Base-by-base conservation (phyloP, 2,329 filamentous ascomycete genomes). In the Camptophora hylomeconis region DNA sequence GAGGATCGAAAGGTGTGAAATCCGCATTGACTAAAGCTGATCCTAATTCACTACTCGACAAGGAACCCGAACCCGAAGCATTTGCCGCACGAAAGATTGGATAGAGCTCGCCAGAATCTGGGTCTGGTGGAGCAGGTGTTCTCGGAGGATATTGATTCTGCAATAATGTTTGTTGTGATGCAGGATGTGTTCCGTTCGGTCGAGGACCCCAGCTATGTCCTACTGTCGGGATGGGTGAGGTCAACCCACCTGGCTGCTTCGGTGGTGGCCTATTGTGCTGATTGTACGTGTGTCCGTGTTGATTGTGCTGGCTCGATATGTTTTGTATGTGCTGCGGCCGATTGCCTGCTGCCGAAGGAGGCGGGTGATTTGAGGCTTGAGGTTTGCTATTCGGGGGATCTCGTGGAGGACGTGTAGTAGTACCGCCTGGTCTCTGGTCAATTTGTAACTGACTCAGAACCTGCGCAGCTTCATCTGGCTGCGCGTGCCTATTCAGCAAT, bases 11-110 rank as follows among this genome's bases (percentile, higher is more conserved):
- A 4, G 83, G 72, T 2, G 82, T 82, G 72, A 82, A 94, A 64
- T 98, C 89, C 31, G 86, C 87, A 51, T 98, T 98, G 35, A 95
- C 86, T 5, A 98, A 73, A 12, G 89, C 89, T 1, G 80, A 77
- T 7, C 81, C 78, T 8, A 98, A 75, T 55, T 95, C 87, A 28
- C 67, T 67, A 56, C 93, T 86, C 2, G 80, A 84, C 25, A 98
- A 69, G 40, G 84, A 74, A 12, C 87, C 86, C 28, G 70, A 83
- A 32, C 74, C 77, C 71, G 52, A 53, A 17, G 42, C 86, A 57
- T 98, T 92, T 9, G 94, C 87, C 1, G 84, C 83, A 36, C 80
- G 70, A 60, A 95, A 98, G 15, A 95, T 64, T 3, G 80, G 80
- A 52, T 83, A 73, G 11, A 98, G 66, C 37, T 73, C 68, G 29